phyloP scores from a whole-genome alignment of 2,329 filamentous ascomycete species.

The Sarocladium kiliense region DNA sequence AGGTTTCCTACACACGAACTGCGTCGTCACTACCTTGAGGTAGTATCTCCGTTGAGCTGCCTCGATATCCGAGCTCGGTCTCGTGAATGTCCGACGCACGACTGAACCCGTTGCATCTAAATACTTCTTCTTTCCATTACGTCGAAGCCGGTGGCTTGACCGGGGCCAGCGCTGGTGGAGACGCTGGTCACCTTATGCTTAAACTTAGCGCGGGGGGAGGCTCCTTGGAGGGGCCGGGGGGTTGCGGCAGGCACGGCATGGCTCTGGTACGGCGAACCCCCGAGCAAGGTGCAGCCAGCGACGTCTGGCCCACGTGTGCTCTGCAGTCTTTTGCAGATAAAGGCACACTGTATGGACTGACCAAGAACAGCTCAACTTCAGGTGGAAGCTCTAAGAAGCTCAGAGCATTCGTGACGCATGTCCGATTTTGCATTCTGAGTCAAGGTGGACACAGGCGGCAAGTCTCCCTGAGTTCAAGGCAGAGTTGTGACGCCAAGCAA shows the following conservation, averaged over 20 bases:
- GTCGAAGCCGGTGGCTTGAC: not conserved
- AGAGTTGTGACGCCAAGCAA: not conserved
- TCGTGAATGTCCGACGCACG: not conserved
- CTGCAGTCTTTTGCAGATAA: too few relatives aligned
- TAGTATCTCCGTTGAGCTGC: not conserved
- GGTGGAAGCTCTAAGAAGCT: too few relatives aligned
- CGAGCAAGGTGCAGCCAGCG: too few relatives aligned
- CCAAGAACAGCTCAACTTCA: too few relatives aligned
- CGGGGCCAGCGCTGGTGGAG: not conserved
- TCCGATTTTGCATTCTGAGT: too few relatives aligned
- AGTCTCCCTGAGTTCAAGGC: not conserved
- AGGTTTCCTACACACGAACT: not conserved
- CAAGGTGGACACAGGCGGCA: too few relatives aligned
- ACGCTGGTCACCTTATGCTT: conserved; percentile 1
- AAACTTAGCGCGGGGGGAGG: conserved; percentile 8
- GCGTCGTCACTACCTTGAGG: not conserved
- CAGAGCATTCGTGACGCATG: not conserved
- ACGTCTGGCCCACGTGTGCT: too few relatives aligned
- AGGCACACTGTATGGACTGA: too few relatives aligned
- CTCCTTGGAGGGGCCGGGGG: not conserved
- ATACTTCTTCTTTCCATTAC: too few relatives aligned
- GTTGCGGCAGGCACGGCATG: not conserved
- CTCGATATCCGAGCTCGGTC: not conserved
- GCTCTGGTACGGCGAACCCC: too few relatives aligned
- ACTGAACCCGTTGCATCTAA: too few relatives aligned